Conservation (phyloP, 176 grass and related monocot genomes). For the Saccharum officinarum region DNA sequence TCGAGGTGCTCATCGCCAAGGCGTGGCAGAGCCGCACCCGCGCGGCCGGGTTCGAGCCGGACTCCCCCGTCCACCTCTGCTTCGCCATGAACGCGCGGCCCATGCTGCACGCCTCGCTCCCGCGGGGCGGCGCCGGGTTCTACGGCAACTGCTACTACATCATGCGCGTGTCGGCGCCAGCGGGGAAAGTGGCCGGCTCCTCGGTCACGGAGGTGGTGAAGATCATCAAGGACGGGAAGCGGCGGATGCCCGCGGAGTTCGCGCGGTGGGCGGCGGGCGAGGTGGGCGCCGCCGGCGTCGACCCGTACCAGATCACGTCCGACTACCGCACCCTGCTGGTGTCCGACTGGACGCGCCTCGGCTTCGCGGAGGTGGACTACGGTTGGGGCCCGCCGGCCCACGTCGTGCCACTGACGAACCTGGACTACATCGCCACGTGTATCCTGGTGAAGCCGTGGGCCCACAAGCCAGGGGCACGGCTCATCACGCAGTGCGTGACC, state of each 20-base stretch:
- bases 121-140: conserved; percentile 52
- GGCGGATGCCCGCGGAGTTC: conserved; percentile 63
- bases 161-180: conserved; percentile 64
- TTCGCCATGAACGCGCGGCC: conserved; percentile 84
- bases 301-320: conserved; percentile 90
- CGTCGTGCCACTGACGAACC: conserved; percentile 84
- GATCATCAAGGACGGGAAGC: conserved; percentile 81
- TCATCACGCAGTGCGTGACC: conserved; percentile 89
- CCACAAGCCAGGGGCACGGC: conserved; percentile 65
- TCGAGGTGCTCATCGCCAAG: conserved; percentile 85
- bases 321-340: conserved; percentile 74
- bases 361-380: conserved; percentile 90
- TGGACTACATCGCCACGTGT: conserved; percentile 91
- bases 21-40: conserved; percentile 74
- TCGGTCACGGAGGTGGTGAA: conserved; percentile 53
- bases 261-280: conserved; percentile 58
- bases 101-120: conserved; percentile 45
- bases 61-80: conserved; percentile 63
- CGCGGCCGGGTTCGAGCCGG: conserved; percentile 47
- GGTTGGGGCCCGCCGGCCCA: conserved; percentile 82
- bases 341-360: conserved; percentile 88
- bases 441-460: conserved; percentile 75
- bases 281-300: conserved; percentile 19
- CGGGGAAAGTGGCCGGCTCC: conserved; percentile 38
- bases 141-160: conserved; percentile 95